Percentiles rank a stretch among this genome's conserved stretches.
Evolutionary conservation across 805 yeast species (phyloP).

Genomic region (Sugiyamaella floridensis): DNA sequence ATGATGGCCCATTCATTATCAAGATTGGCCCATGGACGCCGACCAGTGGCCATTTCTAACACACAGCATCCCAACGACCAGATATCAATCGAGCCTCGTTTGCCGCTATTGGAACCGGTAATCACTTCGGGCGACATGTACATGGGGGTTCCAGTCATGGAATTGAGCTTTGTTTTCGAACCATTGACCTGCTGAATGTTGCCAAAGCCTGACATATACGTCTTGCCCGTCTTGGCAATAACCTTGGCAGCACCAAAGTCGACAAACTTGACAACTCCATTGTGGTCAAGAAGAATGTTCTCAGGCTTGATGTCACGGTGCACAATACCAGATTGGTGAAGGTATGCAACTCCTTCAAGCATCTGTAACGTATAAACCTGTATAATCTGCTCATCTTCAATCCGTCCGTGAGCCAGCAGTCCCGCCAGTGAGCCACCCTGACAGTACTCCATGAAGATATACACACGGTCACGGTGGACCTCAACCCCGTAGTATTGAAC

Average conservation of each 20-base stretch:
- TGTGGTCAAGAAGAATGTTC: slow-evolving; percentile 79
- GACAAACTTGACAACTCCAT: slow-evolving; percentile 89
- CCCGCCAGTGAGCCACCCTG: slow-evolving; percentile 91
- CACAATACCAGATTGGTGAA: slow-evolving; percentile 92
- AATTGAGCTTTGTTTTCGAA: slow-evolving; percentile 31
- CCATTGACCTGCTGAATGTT: slow-evolving; percentile 8
- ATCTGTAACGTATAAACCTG: slow-evolving; percentile 86
- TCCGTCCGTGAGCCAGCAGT: slow-evolving; percentile 81
- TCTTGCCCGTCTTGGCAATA: slow-evolving; percentile 34
- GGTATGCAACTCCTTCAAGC: slow-evolving; percentile 90
- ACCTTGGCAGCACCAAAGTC: slow-evolving; percentile 98
- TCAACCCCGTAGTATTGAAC: slow-evolving; percentile 97
- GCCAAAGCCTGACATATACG: slow-evolving; percentile 14
- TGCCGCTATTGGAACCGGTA: slow-evolving; percentile 60
- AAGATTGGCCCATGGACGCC: slow-evolving; percentile 91
- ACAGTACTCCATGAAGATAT: slow-evolving; percentile 95
- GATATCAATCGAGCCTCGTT: slow-evolving; percentile 68
- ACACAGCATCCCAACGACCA: slow-evolving; percentile 98
- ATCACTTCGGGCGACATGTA: slow-evolving; percentile 98
- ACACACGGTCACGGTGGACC: slow-evolving; percentile 91
- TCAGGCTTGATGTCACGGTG: slow-evolving; percentile 97
- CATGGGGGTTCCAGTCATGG: slow-evolving; percentile 94
- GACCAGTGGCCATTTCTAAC: slow-evolving; percentile 92
- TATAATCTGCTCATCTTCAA: slow-evolving; percentile 89
- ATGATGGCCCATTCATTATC: slow-evolving; percentile 98